Base-by-base conservation (phyloP, 2,329 filamentous ascomycete species). In the Pseudofabraea citricarpa region DNA sequence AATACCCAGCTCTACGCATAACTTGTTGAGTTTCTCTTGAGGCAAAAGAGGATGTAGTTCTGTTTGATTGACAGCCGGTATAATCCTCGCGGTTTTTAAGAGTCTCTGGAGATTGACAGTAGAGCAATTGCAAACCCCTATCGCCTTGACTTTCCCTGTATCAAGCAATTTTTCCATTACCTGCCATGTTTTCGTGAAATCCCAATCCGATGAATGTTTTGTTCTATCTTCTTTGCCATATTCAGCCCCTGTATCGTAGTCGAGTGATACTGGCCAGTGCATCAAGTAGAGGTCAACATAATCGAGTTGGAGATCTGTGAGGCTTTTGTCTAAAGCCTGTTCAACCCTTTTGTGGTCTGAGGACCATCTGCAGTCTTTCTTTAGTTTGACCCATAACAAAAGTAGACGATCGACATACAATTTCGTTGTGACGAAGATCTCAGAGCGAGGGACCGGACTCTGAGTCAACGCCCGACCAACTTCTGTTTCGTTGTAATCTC, bases 121-220 rank as follows among this genome's bases (percentile, higher is more conserved):
- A 8, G 58, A 57, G 64, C 80, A 83, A 64, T 83, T 83, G 48
- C 75, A 79, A 33, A 83, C 69, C 43, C 79, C 79, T 39, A 83
- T 79, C 48, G 75, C 64, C 44, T 66, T 68, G 7, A 72, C 71
- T 50, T 75, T 69, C 51, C 72, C 71, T 2, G 68, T 64, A 10
- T 64, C 59, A 24, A 79, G 69, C 20, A 81, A 56, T 45, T 69
- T 66, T 58, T 77, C 72, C 71, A 83, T 73, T 4, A 70, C 69
- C 23, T 68, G 59, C 77, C 76, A 82, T 42, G 77, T 81, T 43
- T 67, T 57, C 36, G 63, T 44, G 29, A 67, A 78, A n/a, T 45
- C 36, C 6, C 38, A 36, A 3, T 45, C 16, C 7, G 23, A 21
- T n/a, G 42, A 44, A 22, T 44, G 24, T 22, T 24, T 39, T 19